Percentiles rank a stretch among this genome's conserved stretches.
Conservation (phyloP, 768 basidiomycete genomes). For the Stropharia rugosoannulata region DNA sequence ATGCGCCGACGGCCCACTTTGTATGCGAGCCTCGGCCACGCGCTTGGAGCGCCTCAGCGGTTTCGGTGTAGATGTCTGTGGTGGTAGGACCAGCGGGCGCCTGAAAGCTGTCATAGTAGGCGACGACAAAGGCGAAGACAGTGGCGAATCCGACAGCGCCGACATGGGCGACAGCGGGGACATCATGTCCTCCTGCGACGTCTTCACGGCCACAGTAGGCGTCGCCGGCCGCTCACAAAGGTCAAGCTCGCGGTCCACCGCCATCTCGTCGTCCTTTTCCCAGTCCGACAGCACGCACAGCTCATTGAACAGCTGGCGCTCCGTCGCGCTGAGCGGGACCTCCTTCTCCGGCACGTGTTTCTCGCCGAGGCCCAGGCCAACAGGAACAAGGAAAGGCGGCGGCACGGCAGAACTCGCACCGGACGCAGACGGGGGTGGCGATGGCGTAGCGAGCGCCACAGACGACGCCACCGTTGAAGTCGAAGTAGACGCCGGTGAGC, state of each 20-base stretch:
- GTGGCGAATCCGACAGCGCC: slow-evolving; percentile 5
- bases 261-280: slow-evolving; percentile 35
- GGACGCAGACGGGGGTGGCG: neutral
- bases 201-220: neutral
- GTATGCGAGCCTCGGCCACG: slow-evolving; percentile 56
- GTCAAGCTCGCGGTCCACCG: slow-evolving; percentile 4
- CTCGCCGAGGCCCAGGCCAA: slow-evolving; percentile 6
- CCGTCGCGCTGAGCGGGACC: slow-evolving; percentile 63
- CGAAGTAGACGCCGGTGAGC: neutral
- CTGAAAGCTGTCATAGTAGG: slow-evolving; percentile 2
- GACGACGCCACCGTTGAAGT: neutral
- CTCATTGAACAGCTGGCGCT: slow-evolving; percentile 69
- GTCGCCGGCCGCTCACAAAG: neutral
- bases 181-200: neutral
- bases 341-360: slow-evolving; percentile 28
- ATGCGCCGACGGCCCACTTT: slow-evolving; percentile 35
- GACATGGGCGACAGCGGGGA: neutral
- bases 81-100: neutral
- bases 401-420: neutral
- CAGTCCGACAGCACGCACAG: slow-evolving; percentile 61
- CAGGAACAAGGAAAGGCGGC: neutral
- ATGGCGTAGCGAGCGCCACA: neutral
- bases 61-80: neutral
- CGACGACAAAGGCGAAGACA: slow-evolving; percentile 9
- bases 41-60: slow-evolving; percentile 65